Evolutionary conservation across 2,329 filamentous ascomycete genomes (phyloP).

Genomic region (Akanthomyces dipterigenus): DNA sequence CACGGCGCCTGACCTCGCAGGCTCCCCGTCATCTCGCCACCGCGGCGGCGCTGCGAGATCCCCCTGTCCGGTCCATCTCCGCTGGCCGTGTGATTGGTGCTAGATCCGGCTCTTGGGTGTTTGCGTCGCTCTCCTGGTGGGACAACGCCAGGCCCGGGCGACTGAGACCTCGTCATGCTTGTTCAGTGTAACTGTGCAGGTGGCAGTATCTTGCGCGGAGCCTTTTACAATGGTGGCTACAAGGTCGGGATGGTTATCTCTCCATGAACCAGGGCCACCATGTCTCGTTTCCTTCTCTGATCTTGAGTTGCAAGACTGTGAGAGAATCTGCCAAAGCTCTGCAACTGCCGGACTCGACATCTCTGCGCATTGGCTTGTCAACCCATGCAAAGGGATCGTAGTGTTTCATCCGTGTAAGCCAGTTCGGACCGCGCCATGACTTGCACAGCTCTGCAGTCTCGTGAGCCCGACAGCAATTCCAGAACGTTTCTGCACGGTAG

Average conservation of each 20-base stretch:
- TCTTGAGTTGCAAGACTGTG: no score
- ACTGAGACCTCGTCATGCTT: neutral
- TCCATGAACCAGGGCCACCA: neutral
- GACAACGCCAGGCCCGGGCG: neutral
- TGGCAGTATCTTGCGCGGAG: neutral
- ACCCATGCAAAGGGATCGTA: neutral
- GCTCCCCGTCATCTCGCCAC: neutral
- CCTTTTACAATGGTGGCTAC: neutral
- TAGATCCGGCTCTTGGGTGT: neutral
- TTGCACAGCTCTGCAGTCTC: neutral
- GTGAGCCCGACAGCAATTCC: neutral
- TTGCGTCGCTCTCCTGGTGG: neutral
- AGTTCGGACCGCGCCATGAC: neutral
- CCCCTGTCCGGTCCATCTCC: constrained; percentile 3
- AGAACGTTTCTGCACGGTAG: neutral
- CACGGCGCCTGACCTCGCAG: neutral
- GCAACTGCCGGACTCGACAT: neutral
- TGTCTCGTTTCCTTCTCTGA: neutral
- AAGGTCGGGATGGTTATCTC: neutral
- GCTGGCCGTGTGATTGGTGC: constrained; percentile 7
- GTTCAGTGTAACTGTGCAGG: neutral
- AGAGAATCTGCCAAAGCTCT: neutral
- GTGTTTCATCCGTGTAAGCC: neutral
- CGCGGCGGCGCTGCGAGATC: neutral
- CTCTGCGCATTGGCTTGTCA: neutral